Conservation (phyloP, 106 monocot species). For the Alisma plantagoaquatica region DNA sequence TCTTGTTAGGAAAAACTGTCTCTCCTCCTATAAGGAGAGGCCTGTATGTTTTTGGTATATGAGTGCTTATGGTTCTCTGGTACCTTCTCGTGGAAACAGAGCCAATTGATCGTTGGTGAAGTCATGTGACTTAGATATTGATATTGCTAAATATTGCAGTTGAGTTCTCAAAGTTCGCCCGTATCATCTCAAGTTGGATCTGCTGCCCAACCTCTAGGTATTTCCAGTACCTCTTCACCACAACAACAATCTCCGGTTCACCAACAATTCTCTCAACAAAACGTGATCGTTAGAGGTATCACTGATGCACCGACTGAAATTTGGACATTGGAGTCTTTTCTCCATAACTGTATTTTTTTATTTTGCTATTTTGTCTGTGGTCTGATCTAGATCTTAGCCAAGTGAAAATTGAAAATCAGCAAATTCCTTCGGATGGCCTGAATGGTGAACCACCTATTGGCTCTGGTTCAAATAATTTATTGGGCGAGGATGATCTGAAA, state of each 20-base stretch:
- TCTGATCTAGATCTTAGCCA: constrained; percentile 36
- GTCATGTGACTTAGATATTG: too few species aligned
- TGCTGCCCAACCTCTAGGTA: constrained; percentile 37
- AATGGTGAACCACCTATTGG: constrained; percentile 32
- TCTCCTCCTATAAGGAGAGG: too few species aligned
- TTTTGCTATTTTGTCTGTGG: constrained; percentile 7
- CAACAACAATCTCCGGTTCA: constrained; percentile 29
- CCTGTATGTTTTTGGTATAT: too few species aligned
- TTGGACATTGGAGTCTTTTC: neutral
- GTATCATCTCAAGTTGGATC: constrained; percentile 40
- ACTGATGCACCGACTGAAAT: constrained; percentile 22
- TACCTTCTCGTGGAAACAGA: too few species aligned
- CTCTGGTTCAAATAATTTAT: constrained; percentile 41
- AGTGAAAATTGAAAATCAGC: constrained; percentile 47
- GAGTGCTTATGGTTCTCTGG: too few species aligned
- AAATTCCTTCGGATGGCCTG: constrained; percentile 45
- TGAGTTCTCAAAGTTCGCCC: constrained; percentile 34
- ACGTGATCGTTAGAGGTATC: constrained; percentile 22
- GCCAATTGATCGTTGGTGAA: too few species aligned
- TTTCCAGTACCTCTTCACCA: constrained; percentile 14
- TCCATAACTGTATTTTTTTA: neutral
- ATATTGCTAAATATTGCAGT: too few species aligned
- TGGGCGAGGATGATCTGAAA: constrained; percentile 69
- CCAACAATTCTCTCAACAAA: constrained; percentile 22
- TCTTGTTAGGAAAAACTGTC: too few species aligned